These are phyloP conservation scores for Meyerozyma athensensis DNA, from an alignment of 1,139 yeast species.

Conservation along the genomic window DNA sequence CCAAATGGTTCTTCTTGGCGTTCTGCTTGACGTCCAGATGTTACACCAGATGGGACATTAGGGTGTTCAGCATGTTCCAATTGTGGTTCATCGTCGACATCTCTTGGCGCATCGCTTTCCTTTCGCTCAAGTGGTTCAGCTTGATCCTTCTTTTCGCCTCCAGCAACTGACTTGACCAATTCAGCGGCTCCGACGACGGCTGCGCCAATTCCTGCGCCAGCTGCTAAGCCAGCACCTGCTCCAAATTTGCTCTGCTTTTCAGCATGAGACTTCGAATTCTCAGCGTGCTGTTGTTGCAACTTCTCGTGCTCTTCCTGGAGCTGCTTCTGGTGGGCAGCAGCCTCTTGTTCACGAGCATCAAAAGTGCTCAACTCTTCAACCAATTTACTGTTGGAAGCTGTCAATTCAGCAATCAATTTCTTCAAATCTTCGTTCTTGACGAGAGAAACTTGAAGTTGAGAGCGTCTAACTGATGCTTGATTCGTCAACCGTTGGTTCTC, in stretches of 20 bases:
- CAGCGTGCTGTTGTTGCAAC: constrained; percentile 23
- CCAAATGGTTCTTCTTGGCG: too few species aligned
- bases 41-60: too few species aligned
- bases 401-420: constrained; percentile 24
- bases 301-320: constrained; percentile 10
- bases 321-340: constrained; percentile 17
- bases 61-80: too few species aligned
- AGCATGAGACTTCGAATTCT: constrained; percentile 30
- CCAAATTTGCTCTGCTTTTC: constrained; percentile 15
- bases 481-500: constrained; percentile 61
- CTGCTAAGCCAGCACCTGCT: constrained; percentile 27
- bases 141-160: not conserved
- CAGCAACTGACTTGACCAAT: not conserved
- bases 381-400: constrained; percentile 19
- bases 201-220: constrained; percentile 17
- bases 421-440: constrained; percentile 49
- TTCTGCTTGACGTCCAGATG: too few species aligned
- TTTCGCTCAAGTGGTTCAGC: constrained; percentile 1
- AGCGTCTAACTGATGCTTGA: constrained; percentile 58
- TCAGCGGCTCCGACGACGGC: constrained; percentile 22
- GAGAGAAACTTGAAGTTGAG: constrained; percentile 62
- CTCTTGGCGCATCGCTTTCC: constrained; percentile 7
- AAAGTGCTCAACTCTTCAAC: constrained; percentile 16
- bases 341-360: constrained; percentile 10
- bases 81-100: constrained; percentile 9